Evolutionary conservation across 768 basidiomycete species (phyloP).

Genomic region (Trametes punicea): DNA sequence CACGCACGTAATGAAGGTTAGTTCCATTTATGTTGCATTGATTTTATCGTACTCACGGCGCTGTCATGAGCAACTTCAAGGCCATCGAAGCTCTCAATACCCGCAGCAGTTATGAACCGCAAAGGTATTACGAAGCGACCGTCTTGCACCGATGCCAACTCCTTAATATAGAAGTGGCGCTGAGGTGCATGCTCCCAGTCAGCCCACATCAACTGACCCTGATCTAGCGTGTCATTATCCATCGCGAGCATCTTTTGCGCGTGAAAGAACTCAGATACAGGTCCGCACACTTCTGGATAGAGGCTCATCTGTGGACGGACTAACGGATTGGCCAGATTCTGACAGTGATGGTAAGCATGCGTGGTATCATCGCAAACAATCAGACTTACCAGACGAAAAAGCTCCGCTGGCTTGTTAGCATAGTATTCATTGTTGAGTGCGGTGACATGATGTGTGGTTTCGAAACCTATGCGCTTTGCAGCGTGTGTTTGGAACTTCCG

Average conservation of each 20-base stretch:
- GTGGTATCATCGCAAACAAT: not conserved
- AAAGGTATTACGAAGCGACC: constrained; percentile 20
- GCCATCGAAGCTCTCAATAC: constrained; percentile 1
- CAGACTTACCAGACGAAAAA: not conserved
- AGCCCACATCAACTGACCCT: constrained; percentile 2
- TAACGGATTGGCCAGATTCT: not conserved
- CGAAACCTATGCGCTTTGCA: not conserved
- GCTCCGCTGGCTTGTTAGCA: not conserved
- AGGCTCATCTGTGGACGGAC: not conserved
- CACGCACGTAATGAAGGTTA: no score
- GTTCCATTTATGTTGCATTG: no score
- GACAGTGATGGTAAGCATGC: not conserved
- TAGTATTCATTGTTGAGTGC: not conserved
- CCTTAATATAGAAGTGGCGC: constrained; percentile 19
- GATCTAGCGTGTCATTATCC: not conserved
- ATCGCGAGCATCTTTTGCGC: not conserved
- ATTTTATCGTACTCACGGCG: not conserved
- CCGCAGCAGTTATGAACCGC: constrained; percentile 9
- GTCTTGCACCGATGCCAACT: constrained; percentile 8
- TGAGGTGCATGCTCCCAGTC: constrained; percentile 2
- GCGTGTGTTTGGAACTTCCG: not conserved
- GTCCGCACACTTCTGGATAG: not conserved
- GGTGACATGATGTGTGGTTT: not conserved
- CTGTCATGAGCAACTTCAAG: not conserved
- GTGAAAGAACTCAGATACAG: not conserved